Evolutionary conservation across 495 filamentous ascomycete genomes (phyloP), one percentile per base, ranked within the genome.

Genomic region (Aspergillus haitiensis): DNA sequence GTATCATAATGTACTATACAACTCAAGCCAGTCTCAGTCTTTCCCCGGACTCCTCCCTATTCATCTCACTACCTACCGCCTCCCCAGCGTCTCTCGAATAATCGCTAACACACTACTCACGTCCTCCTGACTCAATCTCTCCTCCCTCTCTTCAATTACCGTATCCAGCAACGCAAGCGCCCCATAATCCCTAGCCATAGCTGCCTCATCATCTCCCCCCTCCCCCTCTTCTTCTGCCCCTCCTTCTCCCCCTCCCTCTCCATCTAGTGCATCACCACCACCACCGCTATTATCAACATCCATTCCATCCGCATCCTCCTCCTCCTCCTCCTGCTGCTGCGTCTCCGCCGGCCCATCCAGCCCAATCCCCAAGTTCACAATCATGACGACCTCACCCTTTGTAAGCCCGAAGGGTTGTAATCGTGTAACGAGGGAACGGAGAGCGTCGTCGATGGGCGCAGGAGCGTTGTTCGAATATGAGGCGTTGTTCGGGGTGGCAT

Each of bases 321-420:
- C 56, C 42, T 2, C 33, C 60, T 36, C 50, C 59, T 27, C 44
- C 59, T 5, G 56, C 52, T n/a, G 33, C 64, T 15, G 27, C 55
- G 11, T 37, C 62, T 27, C 60, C 11, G 59, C 18, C 6, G 57
- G 45, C 1, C 40, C 3, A 10, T 52, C 48, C 5, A 77, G 2
- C 4, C 77, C 77, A n/a, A 80, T 59, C 0, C 77, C 77, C 44
- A 86, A 65, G 63, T 89, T 88, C 6, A 87, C 60, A 37, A 88
- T 83, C 83, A 85, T 87, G 7, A 89, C 66, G 10, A 86, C 70
- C 68, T 89, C 86, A 0, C 79, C 78, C 71, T 89, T 88, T 21
- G 80, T 83, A 39, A 86, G 67, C n/a, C 74, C 72, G 56, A 74
- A 85, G 0, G 78, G 75, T 48, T 74, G 69, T 9, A 85, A 60